Percentiles rank a stretch among this genome's conserved stretches.
Evolutionary conservation across 106 monocot species (phyloP).

Genomic region (Dioscorea zingiberensis): DNA sequence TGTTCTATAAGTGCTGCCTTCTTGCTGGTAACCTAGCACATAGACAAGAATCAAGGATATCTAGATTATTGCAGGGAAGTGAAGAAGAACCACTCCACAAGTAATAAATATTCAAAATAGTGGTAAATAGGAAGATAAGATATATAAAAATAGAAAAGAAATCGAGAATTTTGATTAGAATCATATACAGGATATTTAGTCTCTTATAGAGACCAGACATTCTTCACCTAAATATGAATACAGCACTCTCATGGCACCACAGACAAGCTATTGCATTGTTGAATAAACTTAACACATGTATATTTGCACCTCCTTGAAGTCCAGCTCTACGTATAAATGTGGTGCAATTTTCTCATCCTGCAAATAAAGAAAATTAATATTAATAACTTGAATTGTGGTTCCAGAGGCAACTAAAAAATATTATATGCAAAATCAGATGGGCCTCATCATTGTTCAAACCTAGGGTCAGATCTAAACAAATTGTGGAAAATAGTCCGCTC

Average conservation of each 20-base stretch:
- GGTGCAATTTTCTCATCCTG: slow-evolving; percentile 80
- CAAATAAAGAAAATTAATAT: slow-evolving; percentile 6
- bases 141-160: not conserved
- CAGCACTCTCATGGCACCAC: too few relatives aligned
- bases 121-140: not conserved
- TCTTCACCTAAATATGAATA: not conserved
- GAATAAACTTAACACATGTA: too few relatives aligned
- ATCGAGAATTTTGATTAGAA: not conserved
- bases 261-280: too few relatives aligned
- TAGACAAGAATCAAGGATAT: not conserved
- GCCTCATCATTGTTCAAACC: too few relatives aligned
- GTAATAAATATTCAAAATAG: not conserved
- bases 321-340: slow-evolving; percentile 85
- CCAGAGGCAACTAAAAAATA: too few relatives aligned
- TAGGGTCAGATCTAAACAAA: too few relatives aligned
- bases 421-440: too few relatives aligned
- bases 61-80: not conserved
- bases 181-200: not conserved
- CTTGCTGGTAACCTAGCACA: slow-evolving; percentile 79
- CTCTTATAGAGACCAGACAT: not conserved
- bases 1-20: slow-evolving; percentile 89
- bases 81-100: not conserved
- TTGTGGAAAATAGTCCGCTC: too few relatives aligned
- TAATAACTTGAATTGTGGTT: slow-evolving; percentile 1
- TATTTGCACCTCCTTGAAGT: slow-evolving; percentile 80